Conservation (phyloP, 306 rosid species). For the Clitoria ternatea region DNA sequence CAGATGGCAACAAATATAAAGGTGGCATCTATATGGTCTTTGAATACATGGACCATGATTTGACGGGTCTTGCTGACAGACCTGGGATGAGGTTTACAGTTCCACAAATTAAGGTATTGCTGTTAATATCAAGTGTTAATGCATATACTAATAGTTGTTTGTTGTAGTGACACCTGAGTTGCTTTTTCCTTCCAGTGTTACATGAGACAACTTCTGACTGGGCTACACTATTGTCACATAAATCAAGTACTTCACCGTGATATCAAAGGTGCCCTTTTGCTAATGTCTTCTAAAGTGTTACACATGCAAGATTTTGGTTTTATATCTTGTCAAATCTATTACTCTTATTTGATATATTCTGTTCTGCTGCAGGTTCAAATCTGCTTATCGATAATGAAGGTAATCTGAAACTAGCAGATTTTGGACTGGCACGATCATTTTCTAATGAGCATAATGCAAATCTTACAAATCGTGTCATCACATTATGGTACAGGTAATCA, state of each 20-base stretch:
- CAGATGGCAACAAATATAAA: conserved; percentile 58
- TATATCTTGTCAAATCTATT: neutral
- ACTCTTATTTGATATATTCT: conserved; percentile 15
- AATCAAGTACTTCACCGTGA: conserved; percentile 77
- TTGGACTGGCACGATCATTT: conserved; percentile 64
- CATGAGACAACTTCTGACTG: conserved; percentile 68
- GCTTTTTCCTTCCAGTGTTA: conserved; percentile 40
- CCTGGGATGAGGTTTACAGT: conserved; percentile 74
- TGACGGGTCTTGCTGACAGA: conserved; percentile 72
- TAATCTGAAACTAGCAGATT: conserved; percentile 70
- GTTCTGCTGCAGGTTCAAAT: conserved; percentile 57
- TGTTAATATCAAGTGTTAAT: neutral
- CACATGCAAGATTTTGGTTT: neutral
- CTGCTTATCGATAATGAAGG: conserved; percentile 81
- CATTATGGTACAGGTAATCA: conserved; percentile 71
- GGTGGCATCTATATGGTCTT: conserved; percentile 80
- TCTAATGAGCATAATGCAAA: conserved; percentile 54
- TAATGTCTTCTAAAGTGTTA: neutral
- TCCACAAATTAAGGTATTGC: conserved; percentile 68
- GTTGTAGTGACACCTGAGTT: neutral
- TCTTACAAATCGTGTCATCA: conserved; percentile 73
- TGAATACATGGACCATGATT: conserved; percentile 84
- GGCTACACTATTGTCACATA: conserved; percentile 68
- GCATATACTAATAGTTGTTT: neutral
- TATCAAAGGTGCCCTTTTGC: conserved; percentile 52